These are phyloP conservation scores for Malassezia vespertilionis DNA, from an alignment of 1,284 basidiomycete genomes.

Conservation along the genomic window DNA sequence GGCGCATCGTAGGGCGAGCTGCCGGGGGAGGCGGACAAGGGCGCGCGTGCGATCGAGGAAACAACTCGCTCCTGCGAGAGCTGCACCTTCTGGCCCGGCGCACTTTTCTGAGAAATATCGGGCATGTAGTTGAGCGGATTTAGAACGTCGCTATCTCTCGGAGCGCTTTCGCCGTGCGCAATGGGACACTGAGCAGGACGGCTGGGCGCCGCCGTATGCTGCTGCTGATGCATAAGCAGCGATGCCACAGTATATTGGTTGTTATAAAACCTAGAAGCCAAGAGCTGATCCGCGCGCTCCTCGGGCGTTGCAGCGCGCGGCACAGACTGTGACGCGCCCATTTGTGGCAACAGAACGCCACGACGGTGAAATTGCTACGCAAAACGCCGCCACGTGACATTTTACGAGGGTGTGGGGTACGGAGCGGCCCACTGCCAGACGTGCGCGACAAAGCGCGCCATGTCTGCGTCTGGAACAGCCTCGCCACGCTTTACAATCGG, in stretches of 20 bases:
- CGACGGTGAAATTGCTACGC: not conserved
- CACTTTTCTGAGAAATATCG: constrained; percentile 59
- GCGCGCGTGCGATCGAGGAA: constrained; percentile 75
- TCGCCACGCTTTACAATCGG: constrained; percentile 76
- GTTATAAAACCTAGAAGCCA: constrained; percentile 16
- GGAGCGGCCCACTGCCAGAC: constrained; percentile 67
- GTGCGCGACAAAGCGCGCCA: constrained; percentile 64
- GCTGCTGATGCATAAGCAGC: constrained; percentile 26
- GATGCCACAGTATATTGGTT: constrained; percentile 30
- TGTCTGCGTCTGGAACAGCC: constrained; percentile 56
- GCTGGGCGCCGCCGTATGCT: constrained; percentile 14
- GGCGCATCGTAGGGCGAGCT: constrained; percentile 35
- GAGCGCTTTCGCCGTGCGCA: constrained; percentile 21
- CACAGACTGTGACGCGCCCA: constrained; percentile 13
- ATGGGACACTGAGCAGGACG: constrained; percentile 29
- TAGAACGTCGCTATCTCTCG: constrained; percentile 18
- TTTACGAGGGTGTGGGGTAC: not conserved
- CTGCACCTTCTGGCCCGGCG: constrained; percentile 54
- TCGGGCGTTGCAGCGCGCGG: not conserved
- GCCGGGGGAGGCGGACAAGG: constrained; percentile 34
- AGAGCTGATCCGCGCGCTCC: not conserved
- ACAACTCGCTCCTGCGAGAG: constrained; percentile 66
- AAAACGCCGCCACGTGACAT: no score
- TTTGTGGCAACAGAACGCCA: not conserved
- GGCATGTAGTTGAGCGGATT: constrained; percentile 90